Base-by-base conservation (phyloP, 805 yeast species). In the Komagataella phaffii region DNA sequence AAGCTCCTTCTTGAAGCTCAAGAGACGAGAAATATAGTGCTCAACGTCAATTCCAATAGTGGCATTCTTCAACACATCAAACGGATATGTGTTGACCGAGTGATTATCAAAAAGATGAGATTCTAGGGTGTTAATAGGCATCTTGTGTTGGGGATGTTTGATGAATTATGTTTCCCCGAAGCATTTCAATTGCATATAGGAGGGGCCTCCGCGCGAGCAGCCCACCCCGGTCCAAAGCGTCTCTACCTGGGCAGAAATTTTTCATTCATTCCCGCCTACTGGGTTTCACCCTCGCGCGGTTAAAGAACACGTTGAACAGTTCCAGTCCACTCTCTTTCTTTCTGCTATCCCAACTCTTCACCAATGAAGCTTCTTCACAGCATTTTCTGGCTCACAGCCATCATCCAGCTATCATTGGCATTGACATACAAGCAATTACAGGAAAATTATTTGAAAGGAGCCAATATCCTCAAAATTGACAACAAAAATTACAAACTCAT, bases 31-130 rank as follows among this genome's bases (percentile, higher is more conserved):
- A 44, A 88, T 65, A 60, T 88, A 89, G 61, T 88, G 89, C 56
- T 80, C 85, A 12, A 83, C 93, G 63, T 89, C 96, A 47, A 88
- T 85, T 52, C 96, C 96, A 50, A 88, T 68, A 14, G 83, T 77
- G 24, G 90, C 76, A 59, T 81, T 80, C 52, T 72, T 77, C 53
- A 88, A 69, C 3, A 79, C 68, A 44, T 83, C 85, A 58, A 88
- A 70, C 12, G 91, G 81, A 55, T 77, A 68, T 17, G 81, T 71
- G 49, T 75, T 72, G 49, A 80, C 81, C 47, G 84, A 66, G 53
- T 81, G 77, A 54, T 83, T 76, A 57, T 88, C 95, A 58, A 80
- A 79, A 47, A 84, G 70, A 61, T 74, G 81, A 3, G 84, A 73
- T 59, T 86, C 93, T 53, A 86, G 73, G 3, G 88, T 75, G 60